phyloP scores from a whole-genome alignment of 176 grass and related monocot genomes.

The Coix lacrymajobi region DNA sequence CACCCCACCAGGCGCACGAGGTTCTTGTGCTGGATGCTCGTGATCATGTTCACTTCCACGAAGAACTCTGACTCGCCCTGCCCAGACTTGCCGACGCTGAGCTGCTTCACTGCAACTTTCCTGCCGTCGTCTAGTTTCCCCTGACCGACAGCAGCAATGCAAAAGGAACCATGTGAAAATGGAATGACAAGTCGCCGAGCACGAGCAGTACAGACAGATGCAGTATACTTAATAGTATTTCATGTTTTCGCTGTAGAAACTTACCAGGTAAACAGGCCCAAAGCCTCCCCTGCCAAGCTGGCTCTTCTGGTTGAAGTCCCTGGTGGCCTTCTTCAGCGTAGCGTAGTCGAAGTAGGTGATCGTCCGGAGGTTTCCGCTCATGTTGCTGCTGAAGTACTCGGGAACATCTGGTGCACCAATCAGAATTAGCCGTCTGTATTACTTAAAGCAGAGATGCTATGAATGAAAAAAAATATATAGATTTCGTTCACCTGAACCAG shows the following conservation, averaged over 20 bases:
- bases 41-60: constrained; percentile 67
- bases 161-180: neutral
- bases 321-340: constrained; percentile 53
- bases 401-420: constrained; percentile 14
- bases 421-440: neutral
- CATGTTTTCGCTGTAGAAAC: neutral
- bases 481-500: constrained; percentile 34
- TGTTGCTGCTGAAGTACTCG: constrained; percentile 52
- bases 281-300: constrained; percentile 61
- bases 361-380: constrained; percentile 60
- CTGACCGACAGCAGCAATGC: constrained; percentile 10
- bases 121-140: constrained; percentile 46
- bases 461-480: too few relatives aligned
- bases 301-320: constrained; percentile 47
- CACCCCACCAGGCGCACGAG: constrained; percentile 66
- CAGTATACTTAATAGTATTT: neutral
- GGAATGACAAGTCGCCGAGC: neutral
- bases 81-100: constrained; percentile 49
- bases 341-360: constrained; percentile 57
- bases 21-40: constrained; percentile 74
- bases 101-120: constrained; percentile 68
- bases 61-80: constrained; percentile 76
- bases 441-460: neutral
- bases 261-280: constrained; percentile 49
- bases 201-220: neutral